Evolutionary conservation across 1,284 basidiomycete genomes (phyloP), one percentile per base, ranked within the genome.

Genomic region (Fomitiporia mediterranea): DNA sequence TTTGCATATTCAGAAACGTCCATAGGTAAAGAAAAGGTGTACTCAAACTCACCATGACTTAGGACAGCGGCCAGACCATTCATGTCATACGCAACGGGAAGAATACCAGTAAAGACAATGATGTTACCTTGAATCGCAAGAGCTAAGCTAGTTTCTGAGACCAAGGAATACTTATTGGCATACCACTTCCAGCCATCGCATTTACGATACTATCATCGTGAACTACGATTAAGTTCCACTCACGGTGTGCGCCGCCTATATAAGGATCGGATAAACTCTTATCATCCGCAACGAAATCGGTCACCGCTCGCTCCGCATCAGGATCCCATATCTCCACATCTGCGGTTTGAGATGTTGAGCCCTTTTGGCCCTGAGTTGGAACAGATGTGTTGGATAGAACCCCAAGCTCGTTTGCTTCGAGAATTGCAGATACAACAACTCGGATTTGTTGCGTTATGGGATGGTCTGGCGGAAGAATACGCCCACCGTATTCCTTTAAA

Each of bases 61-160:
- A 98, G 72, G 1, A 98, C 86, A 5, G 89, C 88, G 0, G 95
- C 92, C 0, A 98, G 72, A 0, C 93, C 94, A 60, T 89, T 80
- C 61, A 94, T 89, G 60, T 93, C 85, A 59, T 74, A 74, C 48
- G 84, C 86, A 4, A 95, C 73, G 0, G 91, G 92, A 6, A 98
- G 69, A 50, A 98, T 92, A 0, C 94, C 94, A 0, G 90, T 93
- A 64, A 92, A 97, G 2, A 98, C 90, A 51, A 95, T 82, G 61
- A 97, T 88, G 62, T 83, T 83, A 3, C 86, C 84, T 77, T 46
- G 17, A 11, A 46, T 3, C 32, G 60, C 37, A 2, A 42, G 53
- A 49, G 52, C 40, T 43, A 35, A 50, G 9, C 44, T 8, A 32
- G 7, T 23, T n/a, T 23, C 47, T 38, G 44, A 3, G 37, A 15